A percentile compares a stretch with the other conserved stretches of the same genome.
These are phyloP conservation scores for Ogataea naganishii DNA, from an alignment of 805 yeast species.

Conservation along the genomic window DNA sequence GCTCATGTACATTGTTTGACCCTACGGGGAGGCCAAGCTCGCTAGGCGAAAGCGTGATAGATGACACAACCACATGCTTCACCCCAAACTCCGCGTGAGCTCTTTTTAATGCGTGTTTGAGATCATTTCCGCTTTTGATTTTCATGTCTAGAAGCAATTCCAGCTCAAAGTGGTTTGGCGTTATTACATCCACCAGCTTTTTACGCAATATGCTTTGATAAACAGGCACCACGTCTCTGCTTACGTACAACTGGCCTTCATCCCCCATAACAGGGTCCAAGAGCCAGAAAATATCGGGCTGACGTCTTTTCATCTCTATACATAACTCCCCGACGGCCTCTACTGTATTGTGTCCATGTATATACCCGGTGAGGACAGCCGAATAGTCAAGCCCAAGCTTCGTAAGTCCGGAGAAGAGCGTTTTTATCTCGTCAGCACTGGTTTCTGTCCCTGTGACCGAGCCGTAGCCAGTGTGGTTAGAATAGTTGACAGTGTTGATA, in stretches of 20 bases:
- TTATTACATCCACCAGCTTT: slow-evolving; percentile 57
- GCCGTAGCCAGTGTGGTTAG: slow-evolving; percentile 70
- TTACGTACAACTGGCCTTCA: slow-evolving; percentile 62
- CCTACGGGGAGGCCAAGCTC: slow-evolving; percentile 14
- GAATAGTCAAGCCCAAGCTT: slow-evolving; percentile 30
- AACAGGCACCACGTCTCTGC: slow-evolving; percentile 47
- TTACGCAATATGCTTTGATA: slow-evolving; percentile 36
- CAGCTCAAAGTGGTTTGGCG: slow-evolving; percentile 88
- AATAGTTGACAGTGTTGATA: slow-evolving; percentile 54
- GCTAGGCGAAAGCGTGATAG: slow-evolving; percentile 26
- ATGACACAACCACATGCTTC: slow-evolving; percentile 59
- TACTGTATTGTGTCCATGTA: slow-evolving; percentile 48
- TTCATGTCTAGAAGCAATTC: slow-evolving; percentile 51
- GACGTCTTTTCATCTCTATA: slow-evolving; percentile 23
- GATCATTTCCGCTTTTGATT: slow-evolving; percentile 28
- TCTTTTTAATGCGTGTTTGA: slow-evolving; percentile 35
- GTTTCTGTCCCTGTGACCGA: slow-evolving; percentile 39
- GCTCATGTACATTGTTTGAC: slow-evolving; percentile 2
- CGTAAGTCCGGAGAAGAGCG: slow-evolving; percentile 29
- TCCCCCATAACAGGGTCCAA: slow-evolving; percentile 82
- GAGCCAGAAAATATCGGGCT: slow-evolving; percentile 38
- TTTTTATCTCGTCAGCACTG: slow-evolving; percentile 28
- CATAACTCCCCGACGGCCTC: slow-evolving; percentile 31
- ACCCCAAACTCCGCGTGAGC: slow-evolving; percentile 44
- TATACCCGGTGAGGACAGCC: slow-evolving; percentile 60